Base-by-base conservation (phyloP, 768 basidiomycete genomes). In the Podaxis pistillaris region DNA sequence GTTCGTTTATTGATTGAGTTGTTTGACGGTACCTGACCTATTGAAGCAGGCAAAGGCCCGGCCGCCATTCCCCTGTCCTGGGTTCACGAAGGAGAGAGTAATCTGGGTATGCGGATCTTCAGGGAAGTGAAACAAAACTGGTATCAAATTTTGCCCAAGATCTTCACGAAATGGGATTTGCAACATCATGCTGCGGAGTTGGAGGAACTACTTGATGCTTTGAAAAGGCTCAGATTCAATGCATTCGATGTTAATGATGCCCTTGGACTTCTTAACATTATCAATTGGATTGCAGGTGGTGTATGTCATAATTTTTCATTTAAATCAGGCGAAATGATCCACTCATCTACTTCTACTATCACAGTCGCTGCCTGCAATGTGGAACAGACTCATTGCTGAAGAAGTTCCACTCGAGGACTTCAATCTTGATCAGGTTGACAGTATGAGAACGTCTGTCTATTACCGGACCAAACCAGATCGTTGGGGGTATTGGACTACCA, bases 211-310 rank as follows among this genome's bases (percentile, higher is more conserved):
- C 7, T 59, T 4, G 30, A 17, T 3, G 47, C 11, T 4, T 28
- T 59, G n/a, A 49, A 17, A 7, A 28, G 36, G 22, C 33, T 51
- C 12, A 8, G 38, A 19, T 50, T 38, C 49, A 59, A 26, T 15
- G 58, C 58, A 12, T 59, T 36, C n/a, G 47, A 58, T 19, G 26
- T 58, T 9, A 37, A 3, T 28, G 58, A 59, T 38, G 46, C 49
- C 4, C 58, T 51, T 15, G 49, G 47, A 50, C 49, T 49, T 9
- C 4, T 58, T 5, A 58, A 37, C 19, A 7, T 59, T 8, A 1
- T 59, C 13, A 59, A 51, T 38, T 59, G 58, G 49, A 51, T 51
- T 24, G 19, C 37, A 1, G 46, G 30, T 38, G 36, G 47, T 40
- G 49, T 51, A 37, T 6, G 49, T 59, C 24, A 37, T 24, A 12